phyloP scores from a whole-genome alignment of 192 early-diverging fungal genomes.

The Podila horticola region DNA sequence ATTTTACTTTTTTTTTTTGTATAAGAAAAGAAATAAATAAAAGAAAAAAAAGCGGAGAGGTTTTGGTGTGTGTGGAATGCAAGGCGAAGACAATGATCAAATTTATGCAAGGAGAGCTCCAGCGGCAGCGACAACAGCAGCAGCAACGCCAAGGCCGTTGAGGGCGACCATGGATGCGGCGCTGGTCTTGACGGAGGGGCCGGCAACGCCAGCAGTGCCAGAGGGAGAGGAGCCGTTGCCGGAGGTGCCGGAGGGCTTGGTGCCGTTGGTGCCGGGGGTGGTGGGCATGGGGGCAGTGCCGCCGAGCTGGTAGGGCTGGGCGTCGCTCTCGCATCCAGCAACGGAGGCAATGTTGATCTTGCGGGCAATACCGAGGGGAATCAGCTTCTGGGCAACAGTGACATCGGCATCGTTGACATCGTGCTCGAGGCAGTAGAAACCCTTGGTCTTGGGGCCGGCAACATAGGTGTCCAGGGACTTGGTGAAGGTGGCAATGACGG shows the following conservation, averaged over 20 bases:
- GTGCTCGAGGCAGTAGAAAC: constrained; percentile 62
- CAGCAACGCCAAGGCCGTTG: background rate
- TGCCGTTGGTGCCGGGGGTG: background rate
- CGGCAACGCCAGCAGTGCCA: background rate
- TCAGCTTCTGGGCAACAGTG: constrained; percentile 53
- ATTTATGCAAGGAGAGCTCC: constrained; percentile 6
- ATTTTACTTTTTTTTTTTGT: no score
- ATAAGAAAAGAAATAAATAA: no score
- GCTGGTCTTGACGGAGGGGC: background rate
- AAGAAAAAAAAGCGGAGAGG: no score
- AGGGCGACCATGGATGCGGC: background rate
- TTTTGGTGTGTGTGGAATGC: background rate
- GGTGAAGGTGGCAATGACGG: constrained; percentile 24
- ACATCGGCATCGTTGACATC: constrained; percentile 55
- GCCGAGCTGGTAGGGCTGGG: constrained; percentile 54
- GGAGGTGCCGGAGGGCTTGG: constrained; percentile 6
- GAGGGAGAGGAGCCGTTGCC: background rate
- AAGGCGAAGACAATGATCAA: background rate
- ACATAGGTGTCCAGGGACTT: constrained; percentile 35
- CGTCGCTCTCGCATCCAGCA: constrained; percentile 41
- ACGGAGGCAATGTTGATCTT: constrained; percentile 48
- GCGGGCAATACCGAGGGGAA: constrained; percentile 37
- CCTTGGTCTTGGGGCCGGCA: constrained; percentile 35
- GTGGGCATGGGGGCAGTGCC: constrained; percentile 25
- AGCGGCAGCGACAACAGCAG: constrained; percentile 1